Conservation (phyloP, 257 asterid species). For the Nicotiana paniculata region DNA sequence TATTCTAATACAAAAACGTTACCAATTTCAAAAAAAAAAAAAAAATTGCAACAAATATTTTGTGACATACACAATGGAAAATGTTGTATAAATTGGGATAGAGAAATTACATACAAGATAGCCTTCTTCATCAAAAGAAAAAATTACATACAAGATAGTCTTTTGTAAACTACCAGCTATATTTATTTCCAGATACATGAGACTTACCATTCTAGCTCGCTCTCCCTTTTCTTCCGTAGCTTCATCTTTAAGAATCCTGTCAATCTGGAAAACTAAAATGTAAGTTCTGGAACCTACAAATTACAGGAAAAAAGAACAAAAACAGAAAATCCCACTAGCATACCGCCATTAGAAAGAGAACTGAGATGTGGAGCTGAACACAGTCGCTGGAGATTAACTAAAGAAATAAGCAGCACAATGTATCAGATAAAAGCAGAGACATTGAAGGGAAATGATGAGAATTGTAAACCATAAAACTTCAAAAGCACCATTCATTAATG, state of each 20-base stretch:
- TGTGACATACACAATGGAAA: background rate
- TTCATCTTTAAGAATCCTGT: slow-evolving; percentile 70
- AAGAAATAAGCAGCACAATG: background rate
- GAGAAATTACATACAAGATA: background rate
- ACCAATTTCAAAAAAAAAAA: no score
- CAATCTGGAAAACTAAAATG: slow-evolving; percentile 26
- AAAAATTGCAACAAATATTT: background rate
- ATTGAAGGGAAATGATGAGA: background rate
- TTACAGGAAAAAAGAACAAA: background rate
- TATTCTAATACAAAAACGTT: no score
- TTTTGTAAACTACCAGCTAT: background rate
- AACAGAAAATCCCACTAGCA: background rate
- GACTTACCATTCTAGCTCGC: slow-evolving; percentile 80
- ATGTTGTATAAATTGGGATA: background rate
- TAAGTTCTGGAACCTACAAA: background rate
- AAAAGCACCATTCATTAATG: background rate
- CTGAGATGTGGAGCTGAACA: background rate
- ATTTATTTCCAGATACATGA: background rate
- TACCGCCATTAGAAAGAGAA: slow-evolving; percentile 7
- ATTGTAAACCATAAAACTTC: background rate
- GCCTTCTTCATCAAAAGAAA: background rate
- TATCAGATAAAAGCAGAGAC: background rate
- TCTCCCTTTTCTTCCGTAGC: slow-evolving; percentile 95
- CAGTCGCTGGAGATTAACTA: background rate
- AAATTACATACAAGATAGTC: background rate